Evolutionary conservation across 106 monocot species (phyloP), one percentile per base, ranked within the genome.

Genomic region (Dendrobium officinale): DNA sequence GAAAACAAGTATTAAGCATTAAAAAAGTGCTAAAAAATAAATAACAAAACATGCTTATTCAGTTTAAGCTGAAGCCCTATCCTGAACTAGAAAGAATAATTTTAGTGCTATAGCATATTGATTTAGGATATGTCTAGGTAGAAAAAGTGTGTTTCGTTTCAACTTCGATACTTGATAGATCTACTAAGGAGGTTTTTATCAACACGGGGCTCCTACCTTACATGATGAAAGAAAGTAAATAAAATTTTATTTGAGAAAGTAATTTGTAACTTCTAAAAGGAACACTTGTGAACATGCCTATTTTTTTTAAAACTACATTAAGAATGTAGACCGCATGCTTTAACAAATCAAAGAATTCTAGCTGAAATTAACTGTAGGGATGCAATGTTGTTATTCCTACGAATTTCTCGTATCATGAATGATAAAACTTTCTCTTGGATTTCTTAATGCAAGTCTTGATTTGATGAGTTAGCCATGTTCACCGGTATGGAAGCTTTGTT

Each of bases 381-480:
- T 31, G 37, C 70, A 27, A 26, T 4, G 37, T 31, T 16, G 13
- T 33, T 70, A 13, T 13, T 33, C 9, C 31, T 37, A 70, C 11
- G 70, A 70, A 33, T 70, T 64, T 68, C 33, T 9, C 37, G 10
- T 70, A 1, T 70, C 4, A 37, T 11, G 8, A 27, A 29, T 67
- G 67, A 67, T 67, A 13, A 70, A 31, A 70, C 70, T 33, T 70
- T 16, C 31, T 37, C 33, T 31, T 70, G 16, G 31, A 70, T 70
- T 33, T 31, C 13, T 33, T 70, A 70, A 18, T 33, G 10, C 1
- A 70, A 33, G 9, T 33, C 33, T 70, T 10, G 11, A 31, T 70
- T 70, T 70, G 70, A 70, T 31, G 70, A 70, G 70, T 70, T 33
- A 70, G 70, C 33, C 13, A 27, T 64, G 6, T 67, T 67, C 27